A percentile compares a stretch with the other conserved stretches of the same genome.
phyloP scores from a whole-genome alignment of 1,284 basidiomycete species.

The Spongispora temasekensis region DNA sequence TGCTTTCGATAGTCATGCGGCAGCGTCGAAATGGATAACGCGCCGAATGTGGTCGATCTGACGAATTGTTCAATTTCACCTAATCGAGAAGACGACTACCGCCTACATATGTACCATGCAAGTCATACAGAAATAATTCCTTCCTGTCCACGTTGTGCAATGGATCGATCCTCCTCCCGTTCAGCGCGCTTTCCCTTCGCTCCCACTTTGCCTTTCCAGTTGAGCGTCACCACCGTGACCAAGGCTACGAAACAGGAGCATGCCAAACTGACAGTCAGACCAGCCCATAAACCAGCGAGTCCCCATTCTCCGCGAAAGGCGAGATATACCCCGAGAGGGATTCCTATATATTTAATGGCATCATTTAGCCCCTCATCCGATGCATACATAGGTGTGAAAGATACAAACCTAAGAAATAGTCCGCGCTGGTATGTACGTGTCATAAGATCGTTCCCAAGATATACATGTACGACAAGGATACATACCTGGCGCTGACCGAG shows the following conservation, averaged over 20 bases:
- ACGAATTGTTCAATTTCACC: too few relatives aligned
- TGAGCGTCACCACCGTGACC: conserved; percentile 20
- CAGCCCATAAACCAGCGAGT: conserved; percentile 28
- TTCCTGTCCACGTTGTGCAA: background rate
- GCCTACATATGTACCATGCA: too few relatives aligned
- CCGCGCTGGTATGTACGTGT: conserved; percentile 16
- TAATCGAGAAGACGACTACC: too few relatives aligned
- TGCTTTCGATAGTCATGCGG: too few relatives aligned
- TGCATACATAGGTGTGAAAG: background rate
- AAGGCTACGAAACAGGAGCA: conserved; percentile 21
- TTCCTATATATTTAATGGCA: conserved; percentile 14
- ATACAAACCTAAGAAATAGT: conserved; percentile 25
- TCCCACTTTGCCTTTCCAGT: conserved; percentile 15
- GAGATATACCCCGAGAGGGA: conserved; percentile 32
- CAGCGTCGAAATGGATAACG: too few relatives aligned
- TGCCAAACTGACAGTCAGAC: conserved; percentile 24
- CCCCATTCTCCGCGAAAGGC: conserved; percentile 26
- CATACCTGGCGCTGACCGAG: conserved; percentile 27
- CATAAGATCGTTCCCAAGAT: background rate
- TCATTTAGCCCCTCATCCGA: background rate
- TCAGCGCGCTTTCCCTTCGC: background rate
- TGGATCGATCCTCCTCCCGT: background rate
- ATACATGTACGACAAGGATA: background rate
- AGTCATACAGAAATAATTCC: background rate
- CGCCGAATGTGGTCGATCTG: too few relatives aligned